Base-by-base conservation (phyloP, 2,329 filamentous ascomycete genomes). In the Exophiala lecanii-corni region DNA sequence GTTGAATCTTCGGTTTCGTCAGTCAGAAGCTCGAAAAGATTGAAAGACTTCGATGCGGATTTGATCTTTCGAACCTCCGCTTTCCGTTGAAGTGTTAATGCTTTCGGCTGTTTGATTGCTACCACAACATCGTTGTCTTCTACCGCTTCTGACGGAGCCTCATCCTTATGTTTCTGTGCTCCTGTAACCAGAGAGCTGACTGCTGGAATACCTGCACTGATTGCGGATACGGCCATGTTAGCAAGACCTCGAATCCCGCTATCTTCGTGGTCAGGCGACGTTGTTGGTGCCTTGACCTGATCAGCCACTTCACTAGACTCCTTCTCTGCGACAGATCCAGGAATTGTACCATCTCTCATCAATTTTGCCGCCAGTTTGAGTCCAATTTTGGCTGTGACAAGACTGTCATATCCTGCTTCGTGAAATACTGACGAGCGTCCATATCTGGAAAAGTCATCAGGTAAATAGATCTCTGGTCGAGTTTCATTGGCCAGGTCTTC, bases 351-450 rank as follows among this genome's bases (percentile, higher is more conserved):
- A n/a, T 53, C 49, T 43, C 49, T 35, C 36, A 46, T 46, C 32
- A 56, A 36, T 39, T 54, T 59, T 19, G 71, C 65, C 6, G 75
- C 71, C 3, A 82, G 63, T 41, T 72, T 71, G 39, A 81, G 67
- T 51, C 79, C 74, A 18, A 80, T 67, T 42, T 73, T 72, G 2
- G 78, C 79, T 0, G 79, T 79, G 16, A 81, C 64, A 47, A 76
- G 69, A 58, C 76, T 80, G 57, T 82, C 79, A 50, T 76, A 82
- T 5, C 79, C 79, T 12, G 79, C 79, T 61, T 82, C 79, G 45
- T 82, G 79, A 44, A 71, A 17, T 57, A 50, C 47, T 55, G 59
- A 17, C 62, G 55, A 20, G 60, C 60, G 19, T 49, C 51, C 36
- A 64, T 56, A 15, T 58, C 65, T 25, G 60, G 66, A 28, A 34